These are phyloP conservation scores for Corinectria fuckeliana DNA, from an alignment of 2,329 filamentous ascomycete genomes.

Conservation along the genomic window DNA sequence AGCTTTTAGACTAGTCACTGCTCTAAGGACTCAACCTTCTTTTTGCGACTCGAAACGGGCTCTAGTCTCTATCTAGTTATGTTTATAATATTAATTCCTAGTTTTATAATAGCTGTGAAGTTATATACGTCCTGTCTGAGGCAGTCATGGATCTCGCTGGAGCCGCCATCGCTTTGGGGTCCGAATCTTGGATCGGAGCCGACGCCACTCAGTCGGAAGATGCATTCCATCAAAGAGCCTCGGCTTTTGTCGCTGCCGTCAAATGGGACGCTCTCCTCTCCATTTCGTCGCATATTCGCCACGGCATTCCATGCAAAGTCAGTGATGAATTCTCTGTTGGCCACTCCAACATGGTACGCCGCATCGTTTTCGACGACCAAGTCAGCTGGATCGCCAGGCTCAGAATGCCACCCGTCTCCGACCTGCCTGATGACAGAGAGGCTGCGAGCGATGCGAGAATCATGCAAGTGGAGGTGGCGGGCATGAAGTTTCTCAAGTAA, in stretches of 20 bases:
- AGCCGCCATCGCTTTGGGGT: no score
- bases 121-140: no score
- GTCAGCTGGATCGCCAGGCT: background rate
- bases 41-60: no score
- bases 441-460: background rate
- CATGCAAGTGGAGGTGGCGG: background rate
- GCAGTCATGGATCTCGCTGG: conserved; percentile 16
- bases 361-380: background rate
- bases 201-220: background rate
- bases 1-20: no score
- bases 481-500: conserved; percentile 1
- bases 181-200: background rate
- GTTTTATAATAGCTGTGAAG: no score
- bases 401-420: background rate
- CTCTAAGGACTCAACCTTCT: no score
- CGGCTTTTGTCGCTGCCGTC: background rate
- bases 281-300: background rate
- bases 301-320: background rate
- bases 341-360: background rate
- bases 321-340: background rate
- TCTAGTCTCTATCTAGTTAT: no score
- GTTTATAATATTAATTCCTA: no score
- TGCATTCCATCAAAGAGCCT: background rate
- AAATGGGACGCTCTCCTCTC: background rate
- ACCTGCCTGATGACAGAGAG: background rate